Conservation (phyloP, 352 stramenopile species). For the Globisporangium iwayamae region DNA sequence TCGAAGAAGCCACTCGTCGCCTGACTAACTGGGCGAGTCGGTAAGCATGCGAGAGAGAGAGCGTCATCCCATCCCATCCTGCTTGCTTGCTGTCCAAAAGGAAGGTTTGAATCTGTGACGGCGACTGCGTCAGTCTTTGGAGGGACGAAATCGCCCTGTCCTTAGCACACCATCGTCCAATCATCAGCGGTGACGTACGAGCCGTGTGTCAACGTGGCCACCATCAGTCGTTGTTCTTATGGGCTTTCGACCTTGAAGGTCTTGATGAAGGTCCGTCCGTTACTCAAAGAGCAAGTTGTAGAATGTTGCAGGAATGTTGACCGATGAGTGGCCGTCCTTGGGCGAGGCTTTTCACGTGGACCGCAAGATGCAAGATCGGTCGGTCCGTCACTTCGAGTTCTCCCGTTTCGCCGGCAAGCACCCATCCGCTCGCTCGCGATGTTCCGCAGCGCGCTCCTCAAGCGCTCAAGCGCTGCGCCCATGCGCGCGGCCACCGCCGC, state of each 20-base stretch:
- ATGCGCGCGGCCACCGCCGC: not conserved
- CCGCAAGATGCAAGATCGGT: not conserved
- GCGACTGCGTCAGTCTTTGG: too few species aligned
- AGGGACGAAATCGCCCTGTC: not conserved
- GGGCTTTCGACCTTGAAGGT: not conserved
- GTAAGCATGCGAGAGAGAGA: too few species aligned
- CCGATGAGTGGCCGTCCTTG: not conserved
- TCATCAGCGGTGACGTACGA: not conserved
- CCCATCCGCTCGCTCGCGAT: not conserved
- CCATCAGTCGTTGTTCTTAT: not conserved
- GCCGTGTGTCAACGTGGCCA: too few species aligned
- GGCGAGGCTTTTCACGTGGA: not conserved
- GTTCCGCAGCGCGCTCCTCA: conserved; percentile 20
- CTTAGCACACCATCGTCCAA: not conserved
- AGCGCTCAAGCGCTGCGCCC: conserved; percentile 11
- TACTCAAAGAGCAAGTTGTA: too few species aligned
- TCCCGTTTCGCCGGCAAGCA: not conserved
- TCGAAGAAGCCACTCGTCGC: too few species aligned
- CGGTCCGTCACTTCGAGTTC: conserved; percentile 7
- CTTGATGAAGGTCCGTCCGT: too few species aligned
- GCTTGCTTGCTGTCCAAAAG: too few species aligned
- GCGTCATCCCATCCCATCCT: too few species aligned
- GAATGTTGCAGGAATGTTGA: too few species aligned
- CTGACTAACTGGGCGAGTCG: too few species aligned
- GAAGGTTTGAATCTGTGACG: too few species aligned